Conservation (phyloP, 148 eudicot genomes). For the Silene uniflora region DNA sequence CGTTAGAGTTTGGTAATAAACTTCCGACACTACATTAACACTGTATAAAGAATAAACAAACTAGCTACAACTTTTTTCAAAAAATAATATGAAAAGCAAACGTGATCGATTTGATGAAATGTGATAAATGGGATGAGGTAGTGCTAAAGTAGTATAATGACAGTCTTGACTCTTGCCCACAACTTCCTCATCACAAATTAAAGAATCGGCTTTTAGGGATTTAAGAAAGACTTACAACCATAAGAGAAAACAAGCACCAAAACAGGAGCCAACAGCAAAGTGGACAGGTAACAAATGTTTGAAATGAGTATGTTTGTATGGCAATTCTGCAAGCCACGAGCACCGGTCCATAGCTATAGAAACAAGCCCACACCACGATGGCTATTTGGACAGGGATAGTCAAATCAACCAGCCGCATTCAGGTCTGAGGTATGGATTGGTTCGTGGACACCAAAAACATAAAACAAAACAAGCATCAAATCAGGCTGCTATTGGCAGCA, state of each 20-base stretch:
- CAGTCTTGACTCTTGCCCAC: slow-evolving; percentile 16
- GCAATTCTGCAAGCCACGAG: slow-evolving; percentile 22
- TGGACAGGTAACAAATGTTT: slow-evolving; percentile 19
- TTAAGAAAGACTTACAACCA: slow-evolving; percentile 28
- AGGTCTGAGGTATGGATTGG: slow-evolving; percentile 14
- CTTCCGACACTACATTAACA: neutral
- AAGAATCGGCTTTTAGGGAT: too few species aligned
- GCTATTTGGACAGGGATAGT: neutral
- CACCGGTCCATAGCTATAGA: slow-evolving; percentile 33
- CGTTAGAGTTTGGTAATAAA: too few species aligned
- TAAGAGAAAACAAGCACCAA: slow-evolving; percentile 14
- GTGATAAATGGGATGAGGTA: too few species aligned
- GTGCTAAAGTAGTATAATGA: neutral
- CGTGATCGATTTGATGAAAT: too few species aligned
- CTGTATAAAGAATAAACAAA: neutral
- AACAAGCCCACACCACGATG: slow-evolving; percentile 23
- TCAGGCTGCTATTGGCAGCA: too few species aligned
- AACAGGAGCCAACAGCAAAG: slow-evolving; percentile 27
- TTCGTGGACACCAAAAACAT: slow-evolving; percentile 16
- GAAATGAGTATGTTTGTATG: slow-evolving; percentile 13
- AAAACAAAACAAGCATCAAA: slow-evolving; percentile 17
- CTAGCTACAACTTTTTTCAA: neutral
- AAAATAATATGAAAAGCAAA: too few species aligned
- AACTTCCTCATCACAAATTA: too few species aligned
- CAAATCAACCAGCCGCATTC: slow-evolving; percentile 26